These are phyloP conservation scores for Scedosporium boydii DNA, from an alignment of 2,329 filamentous ascomycete species.

Conservation along the genomic window DNA sequence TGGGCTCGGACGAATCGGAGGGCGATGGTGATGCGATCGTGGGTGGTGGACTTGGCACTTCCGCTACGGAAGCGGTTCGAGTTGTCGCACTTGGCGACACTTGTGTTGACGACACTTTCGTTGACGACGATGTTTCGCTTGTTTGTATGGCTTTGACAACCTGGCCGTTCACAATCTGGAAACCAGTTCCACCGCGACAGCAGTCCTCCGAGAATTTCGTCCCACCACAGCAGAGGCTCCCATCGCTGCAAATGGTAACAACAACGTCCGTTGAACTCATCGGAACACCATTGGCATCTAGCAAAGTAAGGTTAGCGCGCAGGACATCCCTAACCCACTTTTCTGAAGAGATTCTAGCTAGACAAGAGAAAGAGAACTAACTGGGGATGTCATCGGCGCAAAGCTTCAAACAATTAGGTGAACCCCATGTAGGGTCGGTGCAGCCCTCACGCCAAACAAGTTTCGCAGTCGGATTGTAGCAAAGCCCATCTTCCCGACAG, in stretches of 20 bases:
- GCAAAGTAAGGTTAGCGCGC: background rate
- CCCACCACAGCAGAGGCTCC: background rate
- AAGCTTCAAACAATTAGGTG: constrained; percentile 13
- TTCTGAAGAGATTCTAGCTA: no score
- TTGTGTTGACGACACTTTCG: background rate
- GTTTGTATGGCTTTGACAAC: background rate
- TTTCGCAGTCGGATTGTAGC: constrained; percentile 3
- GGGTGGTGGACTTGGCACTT: no score
- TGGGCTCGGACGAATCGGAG: no score
- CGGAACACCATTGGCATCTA: background rate
- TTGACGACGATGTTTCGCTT: background rate
- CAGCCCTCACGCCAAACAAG: constrained; percentile 14
- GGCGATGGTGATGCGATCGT: no score
- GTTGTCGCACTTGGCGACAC: no score
- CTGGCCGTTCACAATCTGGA: background rate
- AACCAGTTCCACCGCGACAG: background rate
- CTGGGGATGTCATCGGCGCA: constrained; percentile 6
- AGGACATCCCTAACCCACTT: no score
- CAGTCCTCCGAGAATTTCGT: background rate
- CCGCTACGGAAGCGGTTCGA: no score
- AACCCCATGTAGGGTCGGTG: constrained; percentile 15
- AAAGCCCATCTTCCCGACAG: constrained; percentile 6
- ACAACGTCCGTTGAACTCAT: background rate
- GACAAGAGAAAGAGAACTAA: background rate
- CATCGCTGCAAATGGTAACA: background rate